Evolutionary conservation across 805 yeast genomes (phyloP).

Genomic region (Zygotorulaspora chibaensis): DNA sequence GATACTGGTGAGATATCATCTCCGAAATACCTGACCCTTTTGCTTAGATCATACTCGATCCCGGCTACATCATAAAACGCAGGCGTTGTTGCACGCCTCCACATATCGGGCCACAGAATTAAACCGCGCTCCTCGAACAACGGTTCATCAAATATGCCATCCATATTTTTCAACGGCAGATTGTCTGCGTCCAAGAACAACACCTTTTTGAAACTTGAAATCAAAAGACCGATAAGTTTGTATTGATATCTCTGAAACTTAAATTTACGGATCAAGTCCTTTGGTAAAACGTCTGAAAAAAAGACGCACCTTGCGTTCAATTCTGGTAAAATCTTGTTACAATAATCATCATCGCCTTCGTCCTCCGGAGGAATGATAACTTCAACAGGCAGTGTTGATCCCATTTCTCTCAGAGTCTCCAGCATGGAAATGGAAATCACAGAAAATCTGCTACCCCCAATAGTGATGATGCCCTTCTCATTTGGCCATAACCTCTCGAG

Average conservation of each 20-base stretch:
- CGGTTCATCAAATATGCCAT: constrained; percentile 40
- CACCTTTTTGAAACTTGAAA: constrained; percentile 72
- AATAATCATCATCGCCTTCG: constrained; percentile 69
- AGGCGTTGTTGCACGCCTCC: constrained; percentile 69
- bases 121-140: constrained; percentile 49
- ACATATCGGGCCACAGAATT: constrained; percentile 72
- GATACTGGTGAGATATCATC: constrained; percentile 26
- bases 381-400: constrained; percentile 74
- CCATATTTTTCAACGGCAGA: constrained; percentile 47
- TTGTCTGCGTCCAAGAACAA: constrained; percentile 76
- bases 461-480: constrained; percentile 64
- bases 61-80: constrained; percentile 51
- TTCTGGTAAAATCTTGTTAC: constrained; percentile 58
- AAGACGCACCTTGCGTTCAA: constrained; percentile 62
- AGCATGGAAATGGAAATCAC: constrained; percentile 57
- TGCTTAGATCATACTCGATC: constrained; percentile 35
- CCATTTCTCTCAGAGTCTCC: constrained; percentile 52
- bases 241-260: constrained; percentile 55
- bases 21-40: constrained; percentile 31
- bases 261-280: constrained; percentile 40
- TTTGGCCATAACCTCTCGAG: constrained; percentile 13
- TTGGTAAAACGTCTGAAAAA: constrained; percentile 47
- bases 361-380: constrained; percentile 67
- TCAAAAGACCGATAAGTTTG: constrained; percentile 67
- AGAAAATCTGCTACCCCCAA: constrained; percentile 73